A percentile compares a stretch with the other conserved stretches of the same genome.
Evolutionary conservation across 2,329 filamentous ascomycete species (phyloP).

Genomic region (Colletotrichum graminicola): DNA sequence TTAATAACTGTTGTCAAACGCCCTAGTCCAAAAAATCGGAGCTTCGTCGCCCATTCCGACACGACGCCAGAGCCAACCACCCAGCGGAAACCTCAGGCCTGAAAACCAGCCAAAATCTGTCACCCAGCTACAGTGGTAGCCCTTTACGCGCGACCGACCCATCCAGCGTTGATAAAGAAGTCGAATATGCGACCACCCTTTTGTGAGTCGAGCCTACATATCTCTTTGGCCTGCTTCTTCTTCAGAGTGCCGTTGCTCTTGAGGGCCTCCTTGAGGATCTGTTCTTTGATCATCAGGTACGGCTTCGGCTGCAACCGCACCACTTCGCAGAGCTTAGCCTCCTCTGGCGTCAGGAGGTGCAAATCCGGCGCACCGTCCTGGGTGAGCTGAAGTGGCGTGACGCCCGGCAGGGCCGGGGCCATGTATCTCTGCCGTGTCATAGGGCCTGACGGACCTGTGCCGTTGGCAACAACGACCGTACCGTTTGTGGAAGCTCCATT

Average conservation of each 20-base stretch:
- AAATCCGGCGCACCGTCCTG: constrained; percentile 84
- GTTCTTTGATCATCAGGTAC: constrained; percentile 94
- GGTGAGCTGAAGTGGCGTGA: constrained; percentile 75
- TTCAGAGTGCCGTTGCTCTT: constrained; percentile 90
- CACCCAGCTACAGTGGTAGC: not conserved
- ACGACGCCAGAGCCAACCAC: not conserved
- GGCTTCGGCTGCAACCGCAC: constrained; percentile 92
- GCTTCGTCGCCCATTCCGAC: not conserved
- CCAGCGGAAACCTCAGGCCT: not conserved
- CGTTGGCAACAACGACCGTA: constrained; percentile 54
- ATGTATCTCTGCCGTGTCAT: constrained; percentile 65
- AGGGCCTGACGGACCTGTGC: constrained; percentile 46
- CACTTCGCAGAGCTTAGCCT: constrained; percentile 86
- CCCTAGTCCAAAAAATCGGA: constrained; percentile 19
- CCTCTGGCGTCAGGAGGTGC: constrained; percentile 86
- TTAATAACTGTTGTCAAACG: not conserved
- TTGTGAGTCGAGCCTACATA: constrained; percentile 84
- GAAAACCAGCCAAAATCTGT: not conserved
- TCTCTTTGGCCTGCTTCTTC: constrained; percentile 92
- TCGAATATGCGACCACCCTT: constrained; percentile 92
- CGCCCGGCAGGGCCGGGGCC: constrained; percentile 69
- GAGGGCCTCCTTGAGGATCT: constrained; percentile 89
- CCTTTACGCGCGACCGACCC: constrained; percentile 83
- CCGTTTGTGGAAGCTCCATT: constrained; percentile 61
- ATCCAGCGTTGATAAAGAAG: constrained; percentile 93